These are phyloP conservation scores for Trichosanthes cucumerina DNA, from an alignment of 306 rosid species.

Conservation along the genomic window DNA sequence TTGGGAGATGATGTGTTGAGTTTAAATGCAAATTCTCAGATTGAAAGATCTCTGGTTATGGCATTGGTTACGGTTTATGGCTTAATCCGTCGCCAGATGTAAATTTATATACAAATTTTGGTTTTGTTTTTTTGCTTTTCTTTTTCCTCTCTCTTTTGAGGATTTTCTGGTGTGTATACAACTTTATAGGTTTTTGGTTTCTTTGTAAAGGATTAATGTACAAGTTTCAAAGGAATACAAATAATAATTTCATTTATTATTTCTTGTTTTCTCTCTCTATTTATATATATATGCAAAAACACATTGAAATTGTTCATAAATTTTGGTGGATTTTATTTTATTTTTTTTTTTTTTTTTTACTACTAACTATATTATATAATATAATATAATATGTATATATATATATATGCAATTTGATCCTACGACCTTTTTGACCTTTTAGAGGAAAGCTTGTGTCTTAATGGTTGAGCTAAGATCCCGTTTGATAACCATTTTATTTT, in stretches of 20 bases:
- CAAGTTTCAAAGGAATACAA: not conserved
- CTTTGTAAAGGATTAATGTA: not conserved
- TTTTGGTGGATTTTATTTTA: too few relatives aligned
- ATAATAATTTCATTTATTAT: not conserved
- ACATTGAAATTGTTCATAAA: too few relatives aligned
- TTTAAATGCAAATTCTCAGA: slow-evolving; percentile 32
- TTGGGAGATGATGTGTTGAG: slow-evolving; percentile 62
- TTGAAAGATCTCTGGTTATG: slow-evolving; percentile 54
- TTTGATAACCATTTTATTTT: too few relatives aligned
- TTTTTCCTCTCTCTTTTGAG: not conserved
- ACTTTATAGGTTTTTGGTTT: not conserved
- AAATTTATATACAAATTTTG: not conserved
- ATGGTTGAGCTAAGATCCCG: too few relatives aligned
- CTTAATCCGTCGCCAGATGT: slow-evolving; percentile 46
- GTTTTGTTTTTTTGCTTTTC: not conserved
- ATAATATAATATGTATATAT: too few relatives aligned
- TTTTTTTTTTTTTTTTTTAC: too few relatives aligned
- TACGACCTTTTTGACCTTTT: too few relatives aligned
- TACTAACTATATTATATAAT: too few relatives aligned
- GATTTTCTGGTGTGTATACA: not conserved
- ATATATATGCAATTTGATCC: too few relatives aligned
- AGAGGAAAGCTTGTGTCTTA: too few relatives aligned
- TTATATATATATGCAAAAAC: not conserved
- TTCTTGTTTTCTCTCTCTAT: not conserved
- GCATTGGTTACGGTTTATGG: slow-evolving; percentile 58